Conservation (phyloP, 2,329 filamentous ascomycete genomes). For the Aspergillus uvarum region DNA sequence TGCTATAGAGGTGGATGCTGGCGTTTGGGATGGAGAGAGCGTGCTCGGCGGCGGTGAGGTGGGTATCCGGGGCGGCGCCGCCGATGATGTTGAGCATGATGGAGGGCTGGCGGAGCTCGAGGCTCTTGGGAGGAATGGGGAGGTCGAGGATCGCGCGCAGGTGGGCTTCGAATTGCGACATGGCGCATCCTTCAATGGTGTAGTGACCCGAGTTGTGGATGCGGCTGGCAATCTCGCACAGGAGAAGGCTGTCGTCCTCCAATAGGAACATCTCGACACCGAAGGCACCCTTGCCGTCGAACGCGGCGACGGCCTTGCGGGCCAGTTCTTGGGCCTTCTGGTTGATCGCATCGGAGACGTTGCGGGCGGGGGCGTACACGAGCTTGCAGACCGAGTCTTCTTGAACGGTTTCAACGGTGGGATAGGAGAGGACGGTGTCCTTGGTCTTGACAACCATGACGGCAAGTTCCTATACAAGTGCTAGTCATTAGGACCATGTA, state of each 20-base stretch:
- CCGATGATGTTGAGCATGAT: slow-evolving; percentile 59
- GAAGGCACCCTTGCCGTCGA: slow-evolving; percentile 89
- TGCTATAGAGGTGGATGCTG: slow-evolving; percentile 85
- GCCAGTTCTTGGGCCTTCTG: slow-evolving; percentile 73
- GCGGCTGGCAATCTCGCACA: slow-evolving; percentile 85
- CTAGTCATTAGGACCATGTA: slow-evolving; percentile 12
- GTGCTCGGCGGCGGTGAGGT: slow-evolving; percentile 59
- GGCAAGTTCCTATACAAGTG: slow-evolving; percentile 64
- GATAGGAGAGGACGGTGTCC: slow-evolving; percentile 72
- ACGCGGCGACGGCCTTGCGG: slow-evolving; percentile 71
- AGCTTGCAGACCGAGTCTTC: slow-evolving; percentile 94
- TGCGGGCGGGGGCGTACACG: slow-evolving; percentile 79
- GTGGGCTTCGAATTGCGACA: slow-evolving; percentile 91
- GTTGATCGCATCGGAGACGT: slow-evolving; percentile 61
- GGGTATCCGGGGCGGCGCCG: slow-evolving; percentile 58
- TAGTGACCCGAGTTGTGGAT: slow-evolving; percentile 93
- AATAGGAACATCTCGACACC: slow-evolving; percentile 95
- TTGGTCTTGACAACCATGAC: slow-evolving; percentile 94
- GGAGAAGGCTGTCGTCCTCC: slow-evolving; percentile 66
- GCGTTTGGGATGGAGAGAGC: slow-evolving; percentile 60
- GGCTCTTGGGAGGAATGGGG: slow-evolving; percentile 56
- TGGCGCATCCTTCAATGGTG: slow-evolving; percentile 85
- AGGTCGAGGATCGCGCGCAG: slow-evolving; percentile 76
- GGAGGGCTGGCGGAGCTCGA: slow-evolving; percentile 48
- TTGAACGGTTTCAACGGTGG: slow-evolving; percentile 90